phyloP scores from a whole-genome alignment of 139 green algal genomes.

The Zygnema circumcarinatum region DNA sequence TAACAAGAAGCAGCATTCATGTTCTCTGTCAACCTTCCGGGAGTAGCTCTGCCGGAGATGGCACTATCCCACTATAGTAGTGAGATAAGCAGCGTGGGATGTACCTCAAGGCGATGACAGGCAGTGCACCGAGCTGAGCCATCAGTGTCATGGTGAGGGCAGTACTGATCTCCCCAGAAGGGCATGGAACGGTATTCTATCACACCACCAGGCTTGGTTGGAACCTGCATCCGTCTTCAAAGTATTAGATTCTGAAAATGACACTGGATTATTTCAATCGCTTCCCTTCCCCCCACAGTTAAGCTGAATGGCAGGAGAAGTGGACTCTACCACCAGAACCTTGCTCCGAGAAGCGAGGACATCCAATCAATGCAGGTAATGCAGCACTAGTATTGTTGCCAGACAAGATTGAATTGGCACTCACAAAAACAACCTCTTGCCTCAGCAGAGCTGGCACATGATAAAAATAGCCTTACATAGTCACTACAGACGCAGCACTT shows the following conservation, averaged over 20 bases:
- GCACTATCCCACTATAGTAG: too few relatives aligned
- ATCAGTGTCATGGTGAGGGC: conserved; percentile 67
- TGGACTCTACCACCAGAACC: neutral
- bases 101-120: conserved; percentile 46
- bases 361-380: too few relatives aligned
- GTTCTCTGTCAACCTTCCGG: too few relatives aligned
- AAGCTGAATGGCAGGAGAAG: neutral
- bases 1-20: too few relatives aligned
- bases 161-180: conserved; percentile 74
- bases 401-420: too few relatives aligned
- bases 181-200: conserved; percentile 68
- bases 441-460: too few relatives aligned
- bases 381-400: too few relatives aligned
- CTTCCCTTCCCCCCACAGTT: neutral
- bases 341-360: too few relatives aligned
- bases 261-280: neutral
- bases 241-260: neutral
- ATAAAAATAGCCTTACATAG: conserved; percentile 51
- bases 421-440: too few relatives aligned
- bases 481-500: conserved; percentile 40
- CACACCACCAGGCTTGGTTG: conserved; percentile 48
- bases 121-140: conserved; percentile 73
- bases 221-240: conserved; percentile 9
- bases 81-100: too few relatives aligned
- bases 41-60: too few relatives aligned